Percentiles rank a stretch among this genome's conserved stretches.
These are phyloP conservation scores for Salix exigua DNA, from an alignment of 345 rosid species.

Conservation along the genomic window DNA sequence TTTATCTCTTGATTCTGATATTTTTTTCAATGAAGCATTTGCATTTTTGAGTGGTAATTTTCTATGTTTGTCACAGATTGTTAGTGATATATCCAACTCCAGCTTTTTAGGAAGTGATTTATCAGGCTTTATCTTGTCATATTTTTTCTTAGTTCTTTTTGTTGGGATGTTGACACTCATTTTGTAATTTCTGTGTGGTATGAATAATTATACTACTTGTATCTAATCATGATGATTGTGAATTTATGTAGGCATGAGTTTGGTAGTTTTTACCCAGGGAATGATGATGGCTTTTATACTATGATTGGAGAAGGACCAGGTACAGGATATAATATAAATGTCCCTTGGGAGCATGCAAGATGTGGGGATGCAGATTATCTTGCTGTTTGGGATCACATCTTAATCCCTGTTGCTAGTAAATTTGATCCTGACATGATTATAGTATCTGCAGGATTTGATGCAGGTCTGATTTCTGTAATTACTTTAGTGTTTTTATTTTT, in stretches of 20 bases:
- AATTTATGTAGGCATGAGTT: conserved; percentile 65
- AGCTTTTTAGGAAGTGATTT: no score
- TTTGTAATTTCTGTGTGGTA: not conserved
- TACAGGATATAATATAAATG: conserved; percentile 86
- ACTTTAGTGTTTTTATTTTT: not conserved
- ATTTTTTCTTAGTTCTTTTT: not conserved
- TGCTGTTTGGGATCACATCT: conserved; percentile 87
- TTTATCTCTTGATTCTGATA: conserved; percentile 3
- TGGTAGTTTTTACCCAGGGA: conserved; percentile 79
- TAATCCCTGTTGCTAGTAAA: conserved; percentile 77
- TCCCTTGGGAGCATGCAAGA: conserved; percentile 83
- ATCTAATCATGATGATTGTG: conserved; percentile 9
- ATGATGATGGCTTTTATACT: conserved; percentile 69
- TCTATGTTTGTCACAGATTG: not conserved
- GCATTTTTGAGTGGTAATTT: not conserved
- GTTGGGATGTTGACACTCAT: not conserved
- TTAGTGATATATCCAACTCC: not conserved
- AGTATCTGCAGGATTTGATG: conserved; percentile 92
- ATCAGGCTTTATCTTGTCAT: not conserved
- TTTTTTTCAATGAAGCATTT: not conserved
- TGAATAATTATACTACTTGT: not conserved
- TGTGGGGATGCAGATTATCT: conserved; percentile 93
- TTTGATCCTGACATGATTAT: conserved; percentile 75
- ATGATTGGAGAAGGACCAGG: conserved; percentile 92
- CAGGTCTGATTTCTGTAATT: conserved; percentile 51